Percentiles rank a stretch among this genome's conserved stretches.
These are phyloP conservation scores for Verticillium klebahnii DNA, from an alignment of 2,329 filamentous ascomycete species.

Conservation along the genomic window DNA sequence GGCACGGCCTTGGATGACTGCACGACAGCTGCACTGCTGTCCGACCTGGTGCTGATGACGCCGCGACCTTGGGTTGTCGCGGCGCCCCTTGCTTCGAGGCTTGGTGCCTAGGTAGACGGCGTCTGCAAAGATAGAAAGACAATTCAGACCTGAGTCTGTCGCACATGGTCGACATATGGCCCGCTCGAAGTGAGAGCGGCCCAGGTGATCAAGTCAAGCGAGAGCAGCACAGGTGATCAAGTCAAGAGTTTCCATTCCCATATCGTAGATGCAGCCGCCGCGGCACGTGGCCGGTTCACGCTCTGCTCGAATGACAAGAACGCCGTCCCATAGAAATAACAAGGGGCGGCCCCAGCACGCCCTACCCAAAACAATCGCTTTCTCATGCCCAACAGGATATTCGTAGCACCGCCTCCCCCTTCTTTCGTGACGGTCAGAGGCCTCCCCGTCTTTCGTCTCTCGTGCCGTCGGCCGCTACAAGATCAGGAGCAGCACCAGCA, in stretches of 20 bases:
- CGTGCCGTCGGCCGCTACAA: slow-evolving; percentile 37
- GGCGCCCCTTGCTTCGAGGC: neutral
- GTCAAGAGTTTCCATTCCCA: no score
- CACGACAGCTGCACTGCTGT: neutral
- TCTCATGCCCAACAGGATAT: neutral
- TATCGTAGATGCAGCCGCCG: neutral
- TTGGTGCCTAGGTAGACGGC: neutral
- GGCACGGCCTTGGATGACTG: neutral
- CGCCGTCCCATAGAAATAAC: neutral
- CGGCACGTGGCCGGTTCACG: no score
- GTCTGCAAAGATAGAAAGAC: neutral
- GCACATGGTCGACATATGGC: neutral
- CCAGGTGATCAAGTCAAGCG: no score
- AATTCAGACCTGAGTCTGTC: neutral
- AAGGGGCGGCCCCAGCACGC: neutral
- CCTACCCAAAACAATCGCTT: neutral
- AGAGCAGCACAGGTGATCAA: no score
- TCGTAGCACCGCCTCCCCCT: neutral
- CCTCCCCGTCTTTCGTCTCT: neutral
- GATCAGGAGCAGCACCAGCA: slow-evolving; percentile 73
- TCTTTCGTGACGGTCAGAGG: neutral
- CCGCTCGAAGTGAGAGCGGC: no score
- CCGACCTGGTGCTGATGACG: neutral
- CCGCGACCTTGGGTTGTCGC: neutral
- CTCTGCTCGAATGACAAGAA: neutral